phyloP scores from a whole-genome alignment of 2,329 filamentous ascomycete genomes.

The Hypoxylon sp. region DNA sequence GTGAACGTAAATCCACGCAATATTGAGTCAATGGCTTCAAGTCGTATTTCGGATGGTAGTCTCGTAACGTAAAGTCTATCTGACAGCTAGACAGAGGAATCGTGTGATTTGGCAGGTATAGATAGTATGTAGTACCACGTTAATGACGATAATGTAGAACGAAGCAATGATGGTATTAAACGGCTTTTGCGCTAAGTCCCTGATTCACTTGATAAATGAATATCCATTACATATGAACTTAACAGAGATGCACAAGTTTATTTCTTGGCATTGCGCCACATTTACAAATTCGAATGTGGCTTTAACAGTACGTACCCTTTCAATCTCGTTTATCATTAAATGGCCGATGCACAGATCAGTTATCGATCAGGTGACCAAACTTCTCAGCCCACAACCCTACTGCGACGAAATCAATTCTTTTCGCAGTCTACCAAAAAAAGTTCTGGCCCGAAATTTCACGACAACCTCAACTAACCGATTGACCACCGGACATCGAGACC shows the following conservation, averaged over 20 bases:
- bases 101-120: too few relatives aligned
- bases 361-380: slow-evolving; percentile 35
- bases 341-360: background rate
- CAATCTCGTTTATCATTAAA: slow-evolving; percentile 23
- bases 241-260: too few relatives aligned
- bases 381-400: slow-evolving; percentile 42
- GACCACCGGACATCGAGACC: slow-evolving; percentile 40
- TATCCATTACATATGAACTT: too few relatives aligned
- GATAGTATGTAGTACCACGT: slow-evolving; percentile 11
- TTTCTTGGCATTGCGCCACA: too few relatives aligned
- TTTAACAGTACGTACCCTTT: background rate
- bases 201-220: slow-evolving; percentile 6
- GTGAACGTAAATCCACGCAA: slow-evolving; percentile 1
- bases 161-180: too few relatives aligned
- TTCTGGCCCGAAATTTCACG: slow-evolving; percentile 44
- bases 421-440: slow-evolving; percentile 40
- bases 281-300: too few relatives aligned
- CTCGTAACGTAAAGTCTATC: slow-evolving; percentile 1
- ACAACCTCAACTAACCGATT: slow-evolving; percentile 39
- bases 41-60: background rate
- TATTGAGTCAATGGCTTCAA: background rate
- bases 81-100: background rate
- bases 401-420: slow-evolving; percentile 40
- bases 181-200: background rate
- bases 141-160: slow-evolving; percentile 25